phyloP scores from a whole-genome alignment of 2,329 filamentous ascomycete genomes.

The Exophiala sp. region DNA sequence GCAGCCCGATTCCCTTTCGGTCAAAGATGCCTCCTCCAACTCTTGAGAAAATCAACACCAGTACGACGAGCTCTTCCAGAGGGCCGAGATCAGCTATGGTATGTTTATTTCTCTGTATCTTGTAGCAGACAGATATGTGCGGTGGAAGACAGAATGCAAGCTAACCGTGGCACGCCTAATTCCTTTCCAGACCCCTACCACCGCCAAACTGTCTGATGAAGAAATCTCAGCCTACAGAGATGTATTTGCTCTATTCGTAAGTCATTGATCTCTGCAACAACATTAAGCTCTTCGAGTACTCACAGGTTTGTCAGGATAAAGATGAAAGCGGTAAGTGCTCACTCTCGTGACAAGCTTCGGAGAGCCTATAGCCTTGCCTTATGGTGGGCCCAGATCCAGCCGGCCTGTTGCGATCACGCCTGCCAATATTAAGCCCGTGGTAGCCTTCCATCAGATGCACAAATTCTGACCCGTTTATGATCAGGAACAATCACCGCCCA shows the following conservation, averaged over 20 bases:
- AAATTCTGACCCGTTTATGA: neutral
- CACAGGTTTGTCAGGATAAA: slow-evolving; percentile 30
- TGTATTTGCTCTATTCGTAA: slow-evolving; percentile 34
- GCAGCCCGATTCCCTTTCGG: slow-evolving; percentile 3
- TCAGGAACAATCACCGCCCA: slow-evolving; percentile 62
- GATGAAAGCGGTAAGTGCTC: slow-evolving; percentile 31
- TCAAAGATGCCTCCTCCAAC: slow-evolving; percentile 15
- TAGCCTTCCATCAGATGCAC: neutral
- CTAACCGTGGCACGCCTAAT: slow-evolving; percentile 8
- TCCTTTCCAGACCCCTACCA: slow-evolving; percentile 13
- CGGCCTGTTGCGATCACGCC: slow-evolving; percentile 1
- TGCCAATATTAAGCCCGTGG: slow-evolving; percentile 5
- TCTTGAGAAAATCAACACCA: slow-evolving; percentile 20
- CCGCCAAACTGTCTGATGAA: slow-evolving; percentile 25
- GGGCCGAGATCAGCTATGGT: slow-evolving; percentile 14
- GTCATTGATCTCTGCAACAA: neutral
- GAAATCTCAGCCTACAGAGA: slow-evolving; percentile 31
- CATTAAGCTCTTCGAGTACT: too few relatives aligned
- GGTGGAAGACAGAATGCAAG: neutral
- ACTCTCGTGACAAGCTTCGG: too few relatives aligned
- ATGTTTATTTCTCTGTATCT: neutral
- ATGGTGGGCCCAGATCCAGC: neutral
- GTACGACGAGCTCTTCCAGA: slow-evolving; percentile 1
- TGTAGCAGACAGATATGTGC: neutral
- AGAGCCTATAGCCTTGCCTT: slow-evolving; percentile 5